These are phyloP conservation scores for Pythium graminicola DNA, from an alignment of 352 stramenopile genomes.

Conservation along the genomic window DNA sequence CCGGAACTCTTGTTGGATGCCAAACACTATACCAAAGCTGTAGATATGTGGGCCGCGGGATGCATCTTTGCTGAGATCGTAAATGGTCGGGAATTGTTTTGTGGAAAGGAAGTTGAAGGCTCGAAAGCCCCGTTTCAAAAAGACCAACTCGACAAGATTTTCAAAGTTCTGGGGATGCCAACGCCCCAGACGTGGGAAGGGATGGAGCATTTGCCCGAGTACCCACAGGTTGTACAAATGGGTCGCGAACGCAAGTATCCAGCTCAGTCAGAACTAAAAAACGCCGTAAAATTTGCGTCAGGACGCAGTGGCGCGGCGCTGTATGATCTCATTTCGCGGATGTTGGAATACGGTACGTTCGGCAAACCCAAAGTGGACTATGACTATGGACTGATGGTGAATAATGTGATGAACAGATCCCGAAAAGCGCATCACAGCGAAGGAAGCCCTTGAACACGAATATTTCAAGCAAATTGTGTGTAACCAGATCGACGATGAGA, in stretches of 20 bases:
- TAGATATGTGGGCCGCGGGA: conserved; percentile 96
- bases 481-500: background rate
- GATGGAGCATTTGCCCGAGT: conserved; percentile 77
- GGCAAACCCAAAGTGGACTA: no score
- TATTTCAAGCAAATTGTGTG: conserved; percentile 91
- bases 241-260: conserved; percentile 80
- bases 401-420: background rate
- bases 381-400: background rate
- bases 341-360: conserved; percentile 75
- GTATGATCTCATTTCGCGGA: conserved; percentile 64
- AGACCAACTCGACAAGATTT: conserved; percentile 88
- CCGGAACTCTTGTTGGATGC: conserved; percentile 92
- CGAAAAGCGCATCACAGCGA: conserved; percentile 79
- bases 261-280: conserved; percentile 73
- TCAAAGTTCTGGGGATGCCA: conserved; percentile 86
- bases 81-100: conserved; percentile 83
- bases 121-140: conserved; percentile 88
- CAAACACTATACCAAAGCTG: conserved; percentile 90
- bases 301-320: conserved; percentile 64
- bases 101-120: conserved; percentile 81
- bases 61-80: conserved; percentile 95
- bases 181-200: conserved; percentile 79
- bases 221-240: conserved; percentile 80
- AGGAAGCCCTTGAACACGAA: conserved; percentile 88
- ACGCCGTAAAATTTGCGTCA: conserved; percentile 77